Base-by-base conservation (phyloP, 495 filamentous ascomycete species). In the Staphylotrichum longicolle region DNA sequence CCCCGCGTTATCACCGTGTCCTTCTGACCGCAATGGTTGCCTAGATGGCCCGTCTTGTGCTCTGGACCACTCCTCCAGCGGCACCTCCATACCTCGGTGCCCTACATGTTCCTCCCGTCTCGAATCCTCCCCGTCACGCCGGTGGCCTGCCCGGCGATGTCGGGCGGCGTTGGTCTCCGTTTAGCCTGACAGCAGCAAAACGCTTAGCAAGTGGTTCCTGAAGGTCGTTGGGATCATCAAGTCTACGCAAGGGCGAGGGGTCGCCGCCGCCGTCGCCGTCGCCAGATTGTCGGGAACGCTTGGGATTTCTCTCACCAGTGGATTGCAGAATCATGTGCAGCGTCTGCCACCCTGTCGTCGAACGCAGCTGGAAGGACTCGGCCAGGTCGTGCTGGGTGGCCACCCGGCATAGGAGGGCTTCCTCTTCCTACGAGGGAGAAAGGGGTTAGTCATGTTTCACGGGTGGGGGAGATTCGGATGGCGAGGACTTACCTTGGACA, bases 161-260 rank as follows among this genome's bases (percentile, higher is more conserved):
- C 20, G 20, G 49, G 45, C 45, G 45, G 20, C n/a, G 14, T 45
- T 14, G 5, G 34, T 20, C 8, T 54, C 76, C 75, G 67, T 80
- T 92, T 85, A 97, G 82, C 85, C 91, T 96, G 91, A 96, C 86
- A 84, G 90, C 89, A 88, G 93, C 92, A 82, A 97, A 89, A 83
- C 91, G 88, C 87, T 97, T 97, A 96, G 93, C 86, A 91, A 96
- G 89, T 70, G 87, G 87, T 83, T 90, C 89, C 69, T 72, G 68
- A 66, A 66, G 72, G 66, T 68, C 61, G 59, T 55, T 64, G 66
- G 68, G 20, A 30, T 37, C 40, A 3, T n/a, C 41, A 12, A 8
- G n/a, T 32, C 27, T n/a, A 15, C 11, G 4, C 6, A 9, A 30
- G 20, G 20, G 20, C 20, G 20, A 27, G 20, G 20, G 20, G 20